Base-by-base conservation (phyloP, 352 stramenopile genomes). In the Pythium oligandrum region DNA sequence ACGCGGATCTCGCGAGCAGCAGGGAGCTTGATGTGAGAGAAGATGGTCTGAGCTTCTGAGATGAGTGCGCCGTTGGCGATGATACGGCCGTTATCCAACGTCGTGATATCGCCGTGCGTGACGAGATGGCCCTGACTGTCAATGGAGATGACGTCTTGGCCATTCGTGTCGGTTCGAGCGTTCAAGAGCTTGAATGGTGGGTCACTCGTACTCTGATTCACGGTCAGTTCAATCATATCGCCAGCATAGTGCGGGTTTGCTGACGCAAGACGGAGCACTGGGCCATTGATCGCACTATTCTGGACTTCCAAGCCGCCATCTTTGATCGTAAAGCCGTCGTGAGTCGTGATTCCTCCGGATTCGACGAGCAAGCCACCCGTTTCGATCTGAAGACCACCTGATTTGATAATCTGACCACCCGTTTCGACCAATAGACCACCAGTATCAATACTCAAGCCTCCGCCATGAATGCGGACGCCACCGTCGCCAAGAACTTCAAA, bases 401-500 rank as follows among this genome's bases (percentile, higher is more conserved):
- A 26, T 26, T 26, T 26, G 17, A 26, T 26, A 26, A 26, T 26
- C 17, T 26, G 17, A 26, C 17, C 17, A 26, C 17, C 17, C 17
- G 17, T 26, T 26, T 26, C 17, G 17, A 26, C 17, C 17, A 26
- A 26, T 26, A 26, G 17, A 26, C 17, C 17, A 26, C 17, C 17
- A 26, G 17, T 26, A 26, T 26, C 17, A 26, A 26, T 26, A 26
- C 17, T 26, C 17, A 26, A 26, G 17, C 17, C 17, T 26, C 17
- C 79, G 8, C 64, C 48, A 45, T 88, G 73, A 32, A 92, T 65
- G 1, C 72, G 62, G 6, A 74, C 80, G 12, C 70, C 63, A 0
- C 82, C 82, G 0, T 71, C 70, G 45, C 68, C 73, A 12, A 70
- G 59, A 1, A 92, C 63, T 48, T 88, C 72, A 62, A 92, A 89